Base-by-base conservation (phyloP, 2,329 filamentous ascomycete species). In the Hypoxylon sp. region DNA sequence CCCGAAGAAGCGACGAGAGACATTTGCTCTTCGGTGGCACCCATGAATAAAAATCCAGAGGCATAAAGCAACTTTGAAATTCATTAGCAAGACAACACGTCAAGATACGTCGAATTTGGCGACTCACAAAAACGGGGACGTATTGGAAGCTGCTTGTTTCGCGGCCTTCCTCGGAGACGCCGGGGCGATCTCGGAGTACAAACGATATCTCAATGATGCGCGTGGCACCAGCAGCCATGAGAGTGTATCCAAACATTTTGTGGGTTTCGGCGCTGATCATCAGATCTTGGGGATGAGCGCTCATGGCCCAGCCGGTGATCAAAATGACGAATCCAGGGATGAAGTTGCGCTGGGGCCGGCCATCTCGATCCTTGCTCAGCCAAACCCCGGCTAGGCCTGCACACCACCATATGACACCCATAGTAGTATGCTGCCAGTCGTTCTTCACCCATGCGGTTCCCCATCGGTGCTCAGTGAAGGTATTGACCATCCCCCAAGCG, bases 391-490 rank as follows among this genome's bases (percentile, higher is more conserved):
- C 86, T 28, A 99, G 82, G 22, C 96, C 96, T 6, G 96, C 95
- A 73, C 89, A 92, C 95, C 95, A 99, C 96, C 96, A 99, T 53
- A 99, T 89, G 67, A 99, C 88, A n/a, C 96, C 96, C 95, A 99
- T 98, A n/a, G 92, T 93, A 0, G 96, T 99, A 78, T 99, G 96
- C 78, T 99, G 95, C 81, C 97, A 88, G 78, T 99, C 96, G 75
- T 97, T 98, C 79, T 87, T 89, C 54, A 91, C 93, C 96, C 96
- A 99, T 0, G 87, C 85, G 0, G 84, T 84, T 57, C 96, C 96
- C 96, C 96, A 99, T 54, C 91, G 88, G 77, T 99, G 96, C 79
- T 98, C 96, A 16, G 96, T 99, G 72, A 99, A 98, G 7, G 96
- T 98, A 79, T 98, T 99, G 79, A 99, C 90, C 76, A 93, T 96